Conservation (phyloP, 192 early-diverging fungal genomes). For the Oehlia diaphana region DNA sequence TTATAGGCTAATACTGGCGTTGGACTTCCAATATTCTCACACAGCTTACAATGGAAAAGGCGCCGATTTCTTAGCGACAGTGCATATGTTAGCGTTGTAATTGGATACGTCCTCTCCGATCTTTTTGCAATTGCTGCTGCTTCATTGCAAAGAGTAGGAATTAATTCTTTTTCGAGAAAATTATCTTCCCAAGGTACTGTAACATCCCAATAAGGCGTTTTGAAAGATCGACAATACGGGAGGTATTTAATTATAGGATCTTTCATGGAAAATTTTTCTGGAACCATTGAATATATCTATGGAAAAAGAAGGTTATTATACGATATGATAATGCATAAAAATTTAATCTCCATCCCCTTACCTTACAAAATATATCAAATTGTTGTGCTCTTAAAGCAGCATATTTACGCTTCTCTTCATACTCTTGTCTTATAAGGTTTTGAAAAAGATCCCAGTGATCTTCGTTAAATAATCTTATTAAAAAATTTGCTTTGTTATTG, state of each 20-base stretch:
- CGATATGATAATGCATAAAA: not conserved
- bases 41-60: not conserved
- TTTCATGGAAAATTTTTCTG: not conserved
- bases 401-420: not conserved
- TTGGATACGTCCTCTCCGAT: not conserved
- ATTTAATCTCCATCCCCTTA: not conserved
- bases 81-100: not conserved
- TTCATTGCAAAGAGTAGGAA: conserved; percentile 3
- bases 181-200: not conserved
- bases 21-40: not conserved
- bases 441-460: conserved; percentile 5
- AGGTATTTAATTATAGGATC: conserved; percentile 17
- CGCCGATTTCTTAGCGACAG: not conserved
- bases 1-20: too few species aligned
- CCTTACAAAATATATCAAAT: conserved; percentile 4
- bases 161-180: not conserved
- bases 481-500: not conserved
- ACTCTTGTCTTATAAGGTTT: not conserved
- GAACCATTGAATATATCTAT: conserved; percentile 12
- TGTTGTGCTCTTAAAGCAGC: not conserved
- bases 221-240: not conserved
- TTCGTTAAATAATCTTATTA: not conserved
- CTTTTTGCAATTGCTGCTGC: not conserved
- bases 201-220: not conserved
- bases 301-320: not conserved